Base-by-base conservation (phyloP, 2,329 filamentous ascomycete genomes). In the Aspergillus sp. region DNA sequence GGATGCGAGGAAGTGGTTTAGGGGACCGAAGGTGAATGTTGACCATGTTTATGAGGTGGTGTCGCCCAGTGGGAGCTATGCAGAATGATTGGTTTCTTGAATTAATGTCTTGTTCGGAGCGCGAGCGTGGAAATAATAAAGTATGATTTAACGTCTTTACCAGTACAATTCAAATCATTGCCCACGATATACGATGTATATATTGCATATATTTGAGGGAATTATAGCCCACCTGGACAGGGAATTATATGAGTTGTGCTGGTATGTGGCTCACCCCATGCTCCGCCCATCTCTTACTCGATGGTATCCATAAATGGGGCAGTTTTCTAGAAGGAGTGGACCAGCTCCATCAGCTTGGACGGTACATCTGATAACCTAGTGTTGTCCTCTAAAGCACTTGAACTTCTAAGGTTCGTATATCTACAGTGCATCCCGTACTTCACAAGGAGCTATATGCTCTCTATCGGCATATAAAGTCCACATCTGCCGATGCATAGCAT, bases 21-120 rank as follows among this genome's bases (percentile, higher is more conserved):
- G 80, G 58, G 84, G 84, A 0, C 83, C 84, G 0, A 84, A 81
- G 69, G 78, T 86, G 51, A 86, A 86, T 57, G 70, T 86, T 22
- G 76, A 81, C 55, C 79, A 82, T 64, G 60, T 60, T 10, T 56
- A 56, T 51, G 59, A 62, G 44, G 59, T 57, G 6, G 46, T 58
- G 19, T 30, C 10, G 10, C 9, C 25, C 4, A 30, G 55, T 53
- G 45, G 49, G 59, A 0, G 53, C 53, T 23, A 12, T 38, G 12
- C 15, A 38, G n/a, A 38, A n/a, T 17, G 12, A 19, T 19, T 15
- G 35, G 19, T n/a, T 19, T 7, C n/a, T 38, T 38, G 35, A 19
- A 17, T 5, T 38, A 19, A 7, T 3, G 15, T 38, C 19, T 15
- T 17, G 2, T 38, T 19, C 10, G 19, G 20, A 22, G 20, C 2